These are phyloP conservation scores for Erysimum pusillum DNA, from an alignment of 441 rosid species.

Conservation along the genomic window DNA sequence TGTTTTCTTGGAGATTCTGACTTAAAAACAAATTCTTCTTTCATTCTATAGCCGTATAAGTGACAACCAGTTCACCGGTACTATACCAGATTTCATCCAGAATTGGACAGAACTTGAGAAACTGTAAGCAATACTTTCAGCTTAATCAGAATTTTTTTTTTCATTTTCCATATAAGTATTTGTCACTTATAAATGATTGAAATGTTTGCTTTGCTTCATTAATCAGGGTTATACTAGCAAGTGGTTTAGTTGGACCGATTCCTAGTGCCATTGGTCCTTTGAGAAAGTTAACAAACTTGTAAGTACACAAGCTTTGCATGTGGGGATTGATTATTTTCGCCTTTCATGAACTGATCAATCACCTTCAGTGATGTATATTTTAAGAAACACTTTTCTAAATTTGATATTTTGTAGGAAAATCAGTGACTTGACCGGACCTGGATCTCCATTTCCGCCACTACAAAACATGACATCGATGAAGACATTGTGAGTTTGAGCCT, in stretches of 20 bases:
- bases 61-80: constrained; percentile 60
- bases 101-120: constrained; percentile 54
- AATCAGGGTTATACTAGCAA: constrained; percentile 61
- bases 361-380: not conserved
- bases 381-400: constrained; percentile 3
- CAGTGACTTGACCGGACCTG: constrained; percentile 62
- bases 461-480: constrained; percentile 38
- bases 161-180: not conserved
- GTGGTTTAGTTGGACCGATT: constrained; percentile 76
- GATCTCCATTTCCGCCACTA: constrained; percentile 55
- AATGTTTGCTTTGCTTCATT: constrained; percentile 9
- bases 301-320: constrained; percentile 29
- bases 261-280: constrained; percentile 54
- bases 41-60: constrained; percentile 58
- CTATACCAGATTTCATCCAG: constrained; percentile 60
- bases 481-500: constrained; percentile 53
- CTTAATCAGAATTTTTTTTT: not conserved
- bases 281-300: constrained; percentile 54
- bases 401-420: constrained; percentile 59
- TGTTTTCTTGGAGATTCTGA: not conserved
- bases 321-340: not conserved
- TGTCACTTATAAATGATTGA: not conserved
- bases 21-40: not conserved
- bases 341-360: not conserved
- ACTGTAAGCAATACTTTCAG: constrained; percentile 55